Conservation (phyloP, 208 protist genomes). For the Leishmania martiniquensis region DNA sequence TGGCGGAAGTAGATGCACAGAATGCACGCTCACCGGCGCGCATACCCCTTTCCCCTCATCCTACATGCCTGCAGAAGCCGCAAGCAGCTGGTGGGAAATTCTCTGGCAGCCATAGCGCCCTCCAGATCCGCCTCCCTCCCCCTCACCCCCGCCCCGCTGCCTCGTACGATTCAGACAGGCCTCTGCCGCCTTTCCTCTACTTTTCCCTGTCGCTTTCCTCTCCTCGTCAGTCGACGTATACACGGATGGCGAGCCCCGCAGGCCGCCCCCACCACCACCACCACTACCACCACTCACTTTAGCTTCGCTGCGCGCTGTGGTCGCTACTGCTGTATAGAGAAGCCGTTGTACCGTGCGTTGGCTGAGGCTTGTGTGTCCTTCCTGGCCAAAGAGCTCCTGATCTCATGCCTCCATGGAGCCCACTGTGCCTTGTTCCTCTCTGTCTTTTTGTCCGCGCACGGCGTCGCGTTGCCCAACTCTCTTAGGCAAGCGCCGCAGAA, state of each 20-base stretch:
- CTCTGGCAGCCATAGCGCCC: neutral
- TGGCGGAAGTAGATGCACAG: neutral
- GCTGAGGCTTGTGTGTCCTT: neutral
- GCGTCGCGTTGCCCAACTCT: neutral
- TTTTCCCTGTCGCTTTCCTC: too few relatives aligned
- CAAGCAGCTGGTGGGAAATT: neutral
- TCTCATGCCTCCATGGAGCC: neutral
- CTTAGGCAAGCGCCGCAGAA: neutral
- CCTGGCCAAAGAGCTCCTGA: neutral
- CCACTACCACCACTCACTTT: too few relatives aligned
- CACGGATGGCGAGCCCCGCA: too few relatives aligned
- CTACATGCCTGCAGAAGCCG: neutral
- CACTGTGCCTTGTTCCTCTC: neutral
- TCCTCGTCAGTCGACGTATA: too few relatives aligned
- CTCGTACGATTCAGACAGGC: too few relatives aligned
- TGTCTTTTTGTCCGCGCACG: neutral
- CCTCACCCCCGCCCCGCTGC: too few relatives aligned
- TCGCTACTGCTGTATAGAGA: neutral
- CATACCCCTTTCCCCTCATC: neutral
- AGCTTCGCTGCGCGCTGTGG: neutral
- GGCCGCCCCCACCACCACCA: too few relatives aligned
- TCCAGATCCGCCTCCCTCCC: neutral
- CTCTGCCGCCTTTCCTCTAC: too few relatives aligned
- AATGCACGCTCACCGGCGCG: neutral
- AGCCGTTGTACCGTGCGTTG: neutral